Percentiles rank a stretch among this genome's conserved stretches.
phyloP scores from a whole-genome alignment of 345 rosid species.

The Lumnitzera littorea region DNA sequence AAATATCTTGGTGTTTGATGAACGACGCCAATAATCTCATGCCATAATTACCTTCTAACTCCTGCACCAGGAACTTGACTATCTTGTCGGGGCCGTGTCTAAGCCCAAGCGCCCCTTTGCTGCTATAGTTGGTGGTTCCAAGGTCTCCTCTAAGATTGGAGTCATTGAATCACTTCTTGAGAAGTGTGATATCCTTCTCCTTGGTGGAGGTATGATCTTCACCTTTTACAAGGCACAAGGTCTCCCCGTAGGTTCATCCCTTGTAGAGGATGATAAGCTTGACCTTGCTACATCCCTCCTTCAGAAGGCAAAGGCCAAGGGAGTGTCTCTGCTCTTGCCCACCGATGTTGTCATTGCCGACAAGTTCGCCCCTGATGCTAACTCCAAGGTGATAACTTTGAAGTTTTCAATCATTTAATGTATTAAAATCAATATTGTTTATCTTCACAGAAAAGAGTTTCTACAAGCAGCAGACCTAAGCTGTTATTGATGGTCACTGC shows the following conservation, averaged over 20 bases:
- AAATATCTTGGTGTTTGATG: neutral
- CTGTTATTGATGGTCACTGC: constrained; percentile 12
- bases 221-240: constrained; percentile 40
- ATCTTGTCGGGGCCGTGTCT: constrained; percentile 89
- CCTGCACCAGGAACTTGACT: constrained; percentile 68
- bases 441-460: neutral
- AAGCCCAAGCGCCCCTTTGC: constrained; percentile 94
- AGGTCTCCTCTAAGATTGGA: constrained; percentile 93
- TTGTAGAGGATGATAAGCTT: constrained; percentile 53
- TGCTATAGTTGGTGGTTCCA: constrained; percentile 93
- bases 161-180: constrained; percentile 82
- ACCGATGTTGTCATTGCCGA: constrained; percentile 81
- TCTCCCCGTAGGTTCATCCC: constrained; percentile 67
- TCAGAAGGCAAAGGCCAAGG: constrained; percentile 74
- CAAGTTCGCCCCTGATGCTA: constrained; percentile 86
- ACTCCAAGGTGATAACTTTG: constrained; percentile 58
- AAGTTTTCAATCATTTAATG: neutral
- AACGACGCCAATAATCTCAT: neutral
- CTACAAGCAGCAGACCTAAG: neutral
- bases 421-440: neutral
- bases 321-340: constrained; percentile 71
- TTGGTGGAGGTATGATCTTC: constrained; percentile 95
- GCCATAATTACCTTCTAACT: neutral
- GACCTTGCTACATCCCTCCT: constrained; percentile 57
- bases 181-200: constrained; percentile 58